phyloP scores from a whole-genome alignment of 2,329 filamentous ascomycete species.

The Exophiala mesophila region DNA sequence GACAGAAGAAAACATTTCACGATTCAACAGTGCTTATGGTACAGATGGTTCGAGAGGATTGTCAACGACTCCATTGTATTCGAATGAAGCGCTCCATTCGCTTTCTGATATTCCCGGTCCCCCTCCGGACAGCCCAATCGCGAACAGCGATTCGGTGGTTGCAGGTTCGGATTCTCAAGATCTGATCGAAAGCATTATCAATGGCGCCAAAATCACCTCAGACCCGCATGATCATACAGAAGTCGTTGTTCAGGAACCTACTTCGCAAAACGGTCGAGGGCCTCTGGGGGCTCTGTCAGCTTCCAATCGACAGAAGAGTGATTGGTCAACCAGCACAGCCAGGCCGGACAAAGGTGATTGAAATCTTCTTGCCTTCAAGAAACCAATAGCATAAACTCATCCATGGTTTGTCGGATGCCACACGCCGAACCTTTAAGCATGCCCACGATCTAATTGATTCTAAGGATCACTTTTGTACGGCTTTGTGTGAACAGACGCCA shows the following conservation, averaged over 20 bases:
- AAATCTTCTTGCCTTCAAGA: too few relatives aligned
- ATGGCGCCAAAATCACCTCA: neutral
- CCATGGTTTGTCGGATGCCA: too few relatives aligned
- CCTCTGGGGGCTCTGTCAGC: constrained; percentile 12
- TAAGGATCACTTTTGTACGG: too few relatives aligned
- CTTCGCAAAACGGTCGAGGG: constrained; percentile 2
- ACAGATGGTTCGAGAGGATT: neutral
- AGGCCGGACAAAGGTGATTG: constrained; percentile 5
- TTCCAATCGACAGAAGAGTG: constrained; percentile 11
- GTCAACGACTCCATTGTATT: constrained; percentile 1
- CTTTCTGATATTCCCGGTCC: constrained; percentile 18
- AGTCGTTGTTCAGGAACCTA: neutral
- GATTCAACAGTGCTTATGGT: constrained; percentile 30
- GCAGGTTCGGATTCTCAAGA: constrained; percentile 5
- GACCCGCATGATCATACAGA: neutral
- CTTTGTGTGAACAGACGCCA: too few relatives aligned
- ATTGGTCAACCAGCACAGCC: constrained; percentile 21
- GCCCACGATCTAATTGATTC: too few relatives aligned
- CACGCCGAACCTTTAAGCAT: too few relatives aligned
- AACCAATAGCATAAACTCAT: too few relatives aligned
- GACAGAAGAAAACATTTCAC: constrained; percentile 53
- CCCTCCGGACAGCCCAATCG: constrained; percentile 11
- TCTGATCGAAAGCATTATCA: constrained; percentile 4
- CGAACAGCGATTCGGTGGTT: constrained; percentile 5
- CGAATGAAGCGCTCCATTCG: constrained; percentile 2